Evolutionary conservation across 179 eudicot species (phyloP).

Genomic region (Patellifolia procumbens): DNA sequence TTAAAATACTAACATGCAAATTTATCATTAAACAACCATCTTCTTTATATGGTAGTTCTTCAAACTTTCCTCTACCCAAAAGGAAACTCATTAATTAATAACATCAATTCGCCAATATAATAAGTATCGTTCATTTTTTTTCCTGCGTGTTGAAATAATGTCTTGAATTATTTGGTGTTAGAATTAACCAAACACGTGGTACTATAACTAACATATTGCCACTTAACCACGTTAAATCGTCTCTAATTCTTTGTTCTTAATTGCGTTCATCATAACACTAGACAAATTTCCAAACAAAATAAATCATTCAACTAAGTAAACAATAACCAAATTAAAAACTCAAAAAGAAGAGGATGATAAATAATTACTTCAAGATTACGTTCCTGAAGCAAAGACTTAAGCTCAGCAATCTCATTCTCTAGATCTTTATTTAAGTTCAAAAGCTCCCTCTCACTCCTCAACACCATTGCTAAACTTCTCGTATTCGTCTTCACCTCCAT

Average conservation of each 20-base stretch:
- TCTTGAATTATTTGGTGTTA: too few relatives aligned
- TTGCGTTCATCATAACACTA: too few relatives aligned
- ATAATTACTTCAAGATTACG: slow-evolving; percentile 75
- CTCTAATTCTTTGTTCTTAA: too few relatives aligned
- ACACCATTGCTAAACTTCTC: slow-evolving; percentile 76
- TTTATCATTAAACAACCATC: too few relatives aligned
- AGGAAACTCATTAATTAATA: neutral
- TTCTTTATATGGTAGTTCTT: too few relatives aligned
- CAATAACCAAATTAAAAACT: neutral
- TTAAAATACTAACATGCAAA: too few relatives aligned
- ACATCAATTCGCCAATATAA: neutral
- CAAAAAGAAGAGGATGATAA: neutral
- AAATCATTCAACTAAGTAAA: neutral
- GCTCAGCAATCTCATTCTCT: slow-evolving; percentile 50
- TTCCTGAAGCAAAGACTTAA: slow-evolving; percentile 48
- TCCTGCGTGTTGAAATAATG: too few relatives aligned
- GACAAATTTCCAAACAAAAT: neutral
- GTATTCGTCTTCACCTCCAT: slow-evolving; percentile 76
- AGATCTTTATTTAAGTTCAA: slow-evolving; percentile 61
- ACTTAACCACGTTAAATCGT: too few relatives aligned
- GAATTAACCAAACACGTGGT: too few relatives aligned
- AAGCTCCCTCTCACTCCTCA: slow-evolving; percentile 90
- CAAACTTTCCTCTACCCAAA: neutral
- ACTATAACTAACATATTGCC: too few relatives aligned
- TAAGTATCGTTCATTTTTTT: too few relatives aligned